Base-by-base conservation (phyloP, 1,284 basidiomycete genomes). In the Somion occarium region DNA sequence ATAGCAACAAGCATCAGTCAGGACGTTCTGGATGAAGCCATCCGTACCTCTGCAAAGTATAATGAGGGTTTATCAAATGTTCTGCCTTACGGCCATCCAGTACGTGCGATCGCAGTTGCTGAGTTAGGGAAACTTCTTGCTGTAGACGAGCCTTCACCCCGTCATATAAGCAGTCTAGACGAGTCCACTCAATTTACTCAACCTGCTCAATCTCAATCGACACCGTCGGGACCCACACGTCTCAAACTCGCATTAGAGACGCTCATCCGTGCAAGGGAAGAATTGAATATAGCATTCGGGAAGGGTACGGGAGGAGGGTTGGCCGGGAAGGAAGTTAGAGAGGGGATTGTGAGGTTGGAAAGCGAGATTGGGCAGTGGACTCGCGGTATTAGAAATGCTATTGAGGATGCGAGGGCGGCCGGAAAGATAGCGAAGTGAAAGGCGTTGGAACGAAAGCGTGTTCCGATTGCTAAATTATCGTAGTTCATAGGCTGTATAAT, bases 51-150 rank as follows among this genome's bases (percentile, higher is more conserved):
- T 0, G 75, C 76, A 7, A 75, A 74, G 45, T 73, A 81, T 3
- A 73, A 74, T n/a, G 72, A 76, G 1, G 92, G 85, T 0, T 68
- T 85, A 15, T 67, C 68, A 13, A 64, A 63, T 2, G 64, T 91
- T 3, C 78, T 91, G 22, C 65, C 74, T 0, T 65, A 73, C 13
- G 88, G 88, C 2, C 93, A 97, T 65, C 93, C 94, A 0, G 78
- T 87, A 0, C 76, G 89, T 3, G 91, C 80, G 0, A 69, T 97
- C 34, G 82, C 88, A 3, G 70, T 88, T 4, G 83, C 87, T 1
- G 91, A 94, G 62, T 72, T 92, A 15, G 92, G 89, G 0, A 93
- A 93, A 65, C 69, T 94, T 2, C 73, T 93, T 4, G 78, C 82
- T 0, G 85, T 90, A 0, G 89, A 91, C 59, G 85, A 89, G 62